A percentile compares a stretch with the other conserved stretches of the same genome.
Evolutionary conservation across 1,284 basidiomycete genomes (phyloP).

Genomic region (Irpex lacteus): DNA sequence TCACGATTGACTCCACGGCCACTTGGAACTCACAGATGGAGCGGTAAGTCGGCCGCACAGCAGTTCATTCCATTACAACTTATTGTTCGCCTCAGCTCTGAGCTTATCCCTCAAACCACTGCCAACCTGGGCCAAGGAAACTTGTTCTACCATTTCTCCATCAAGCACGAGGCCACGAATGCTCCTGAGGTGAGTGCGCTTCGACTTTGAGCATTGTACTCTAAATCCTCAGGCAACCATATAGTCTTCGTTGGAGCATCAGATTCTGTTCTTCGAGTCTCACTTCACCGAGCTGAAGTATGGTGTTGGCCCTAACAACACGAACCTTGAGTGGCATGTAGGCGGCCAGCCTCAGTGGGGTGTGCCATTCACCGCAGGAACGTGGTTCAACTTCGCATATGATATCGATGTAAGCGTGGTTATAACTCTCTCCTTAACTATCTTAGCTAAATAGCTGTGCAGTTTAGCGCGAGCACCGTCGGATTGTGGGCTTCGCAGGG

Average conservation of each 20-base stretch:
- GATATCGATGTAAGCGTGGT: constrained; percentile 47
- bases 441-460: neutral
- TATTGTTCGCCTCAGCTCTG: constrained; percentile 26
- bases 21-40: constrained; percentile 51
- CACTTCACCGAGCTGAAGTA: constrained; percentile 68
- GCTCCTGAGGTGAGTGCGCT: constrained; percentile 44
- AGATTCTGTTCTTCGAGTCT: constrained; percentile 61
- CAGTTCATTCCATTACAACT: constrained; percentile 17
- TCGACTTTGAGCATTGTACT: neutral
- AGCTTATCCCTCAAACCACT: constrained; percentile 59
- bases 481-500: constrained; percentile 60
- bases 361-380: constrained; percentile 48
- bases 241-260: constrained; percentile 53
- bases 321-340: constrained; percentile 54
- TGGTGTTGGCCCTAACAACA: constrained; percentile 48
- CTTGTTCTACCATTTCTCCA: constrained; percentile 64
- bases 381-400: constrained; percentile 67
- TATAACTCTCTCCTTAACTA: constrained; percentile 1
- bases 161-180: constrained; percentile 47
- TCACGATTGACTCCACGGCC: constrained; percentile 52
- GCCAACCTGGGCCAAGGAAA: constrained; percentile 58
- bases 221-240: neutral
- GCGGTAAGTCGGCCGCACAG: constrained; percentile 15
- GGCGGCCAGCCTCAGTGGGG: constrained; percentile 47
- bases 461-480: constrained; percentile 54